Evolutionary conservation across 345 rosid genomes (phyloP), one percentile per base, ranked within the genome.

Genomic region (Limnanthes douglasii): DNA sequence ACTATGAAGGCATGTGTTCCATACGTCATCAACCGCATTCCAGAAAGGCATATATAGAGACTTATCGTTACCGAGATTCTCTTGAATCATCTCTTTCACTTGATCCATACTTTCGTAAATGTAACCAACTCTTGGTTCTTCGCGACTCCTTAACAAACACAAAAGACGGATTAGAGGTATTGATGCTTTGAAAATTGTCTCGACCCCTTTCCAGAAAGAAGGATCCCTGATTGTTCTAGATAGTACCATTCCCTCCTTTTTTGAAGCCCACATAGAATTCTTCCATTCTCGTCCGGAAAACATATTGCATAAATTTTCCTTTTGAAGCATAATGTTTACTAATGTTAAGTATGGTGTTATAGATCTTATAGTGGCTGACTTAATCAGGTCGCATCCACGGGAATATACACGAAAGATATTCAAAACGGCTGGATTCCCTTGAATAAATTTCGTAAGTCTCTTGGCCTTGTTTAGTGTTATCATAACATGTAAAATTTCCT

Each of bases 21-120:
- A 77, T 1, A 73, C 64, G 46, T 74, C 78, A 45, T 81, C 85
- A 6, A 81, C 66, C 23, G 54, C 53, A 44, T 58, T 34, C 78
- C 81, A 73, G 15, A 73, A 21, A 9, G 73, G 66, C 46, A 13
- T 10, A 54, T 68, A 71, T 33, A 11, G 26, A 16, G 41, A 32
- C 43, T 51, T 8, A 18, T 67, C 21, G 27, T 31, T 12, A 41
- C 37, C 21, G 28, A 69, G 48, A 8, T 33, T 66, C 26, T 20
- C 41, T 4, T 42, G 59, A 2, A 77, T 73, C 3, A 43, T 51
- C 57, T 70, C 75, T 50, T 81, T 81, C 34, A 53, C 61, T 44
- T 42, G 65, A 53, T 73, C 80, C 61, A 76, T 61, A 24, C 60
- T 55, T 38, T 81, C 78, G 17, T 82, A 82, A 33, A 82, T 54